Percentiles rank a stretch among this genome's conserved stretches.
Conservation (phyloP, 208 protist genomes). For the Leishmania major region DNA sequence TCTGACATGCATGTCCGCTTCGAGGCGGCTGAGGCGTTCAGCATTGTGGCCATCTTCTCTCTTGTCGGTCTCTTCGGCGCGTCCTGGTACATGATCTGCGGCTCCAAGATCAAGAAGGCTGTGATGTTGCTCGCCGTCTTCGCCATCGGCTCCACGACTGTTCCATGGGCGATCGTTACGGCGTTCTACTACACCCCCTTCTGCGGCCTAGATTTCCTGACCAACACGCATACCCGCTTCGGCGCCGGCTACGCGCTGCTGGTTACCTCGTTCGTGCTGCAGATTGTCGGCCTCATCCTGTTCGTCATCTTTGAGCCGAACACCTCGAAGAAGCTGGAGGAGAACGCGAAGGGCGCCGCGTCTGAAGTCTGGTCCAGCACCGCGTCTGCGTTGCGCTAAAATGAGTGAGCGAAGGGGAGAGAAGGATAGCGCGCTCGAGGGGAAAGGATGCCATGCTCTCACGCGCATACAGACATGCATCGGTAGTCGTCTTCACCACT, state of each 20-base stretch:
- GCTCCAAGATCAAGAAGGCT: conserved; percentile 39
- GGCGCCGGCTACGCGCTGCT: conserved; percentile 57
- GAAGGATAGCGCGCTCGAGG: not conserved
- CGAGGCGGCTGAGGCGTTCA: conserved; percentile 61
- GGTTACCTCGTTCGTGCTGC: conserved; percentile 45
- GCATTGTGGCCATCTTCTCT: conserved; percentile 53
- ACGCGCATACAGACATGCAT: not conserved
- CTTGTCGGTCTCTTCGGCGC: conserved; percentile 31
- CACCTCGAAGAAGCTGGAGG: not conserved
- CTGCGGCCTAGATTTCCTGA: conserved; percentile 53
- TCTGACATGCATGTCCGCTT: conserved; percentile 40
- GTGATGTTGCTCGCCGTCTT: conserved; percentile 40
- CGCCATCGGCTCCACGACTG: conserved; percentile 40
- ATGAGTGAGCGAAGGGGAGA: not conserved
- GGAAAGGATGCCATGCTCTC: not conserved
- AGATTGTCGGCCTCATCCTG: conserved; percentile 46
- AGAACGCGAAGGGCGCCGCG: not conserved
- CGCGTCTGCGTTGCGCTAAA: not conserved
- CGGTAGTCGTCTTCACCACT: not conserved
- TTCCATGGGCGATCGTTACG: conserved; percentile 58
- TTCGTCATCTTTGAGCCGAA: conserved; percentile 53
- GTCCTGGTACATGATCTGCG: conserved; percentile 42
- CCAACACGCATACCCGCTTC: conserved; percentile 29
- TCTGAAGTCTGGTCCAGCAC: conserved; percentile 14
- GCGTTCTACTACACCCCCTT: conserved; percentile 58